A percentile compares a stretch with the other conserved stretches of the same genome.
Evolutionary conservation across 2,329 filamentous ascomycete genomes (phyloP).

Genomic region (Xylariaceae sp.): DNA sequence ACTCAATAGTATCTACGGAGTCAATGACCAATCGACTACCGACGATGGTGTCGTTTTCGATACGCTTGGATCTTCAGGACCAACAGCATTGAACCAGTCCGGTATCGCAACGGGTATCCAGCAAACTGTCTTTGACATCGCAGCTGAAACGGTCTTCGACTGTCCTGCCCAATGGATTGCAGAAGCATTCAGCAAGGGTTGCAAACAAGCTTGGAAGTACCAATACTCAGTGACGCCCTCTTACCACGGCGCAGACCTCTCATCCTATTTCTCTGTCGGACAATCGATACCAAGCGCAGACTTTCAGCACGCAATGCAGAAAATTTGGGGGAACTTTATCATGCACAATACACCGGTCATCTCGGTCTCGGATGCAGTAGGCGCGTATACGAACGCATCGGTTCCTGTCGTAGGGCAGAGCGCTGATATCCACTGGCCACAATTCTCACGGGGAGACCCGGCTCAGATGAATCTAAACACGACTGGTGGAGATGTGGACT

Average conservation of each 20-base stretch:
- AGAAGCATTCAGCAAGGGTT: conserved; percentile 35
- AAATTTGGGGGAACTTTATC: conserved; percentile 42
- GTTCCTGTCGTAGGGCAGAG: conserved; percentile 24
- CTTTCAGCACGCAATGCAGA: conserved; percentile 37
- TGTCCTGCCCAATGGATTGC: conserved; percentile 49
- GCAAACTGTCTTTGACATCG: conserved; percentile 44
- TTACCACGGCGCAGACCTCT: conserved; percentile 33
- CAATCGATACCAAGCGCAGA: conserved; percentile 27
- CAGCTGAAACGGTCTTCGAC: conserved; percentile 46
- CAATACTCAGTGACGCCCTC: conserved; percentile 37
- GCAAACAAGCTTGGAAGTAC: conserved; percentile 37
- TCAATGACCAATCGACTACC: conserved; percentile 10
- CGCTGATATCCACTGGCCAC: conserved; percentile 29
- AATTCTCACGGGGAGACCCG: conserved; percentile 28
- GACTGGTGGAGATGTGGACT: conserved; percentile 32
- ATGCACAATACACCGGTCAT: conserved; percentile 38
- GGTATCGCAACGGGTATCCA: conserved; percentile 44
- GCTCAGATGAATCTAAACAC: conserved; percentile 42
- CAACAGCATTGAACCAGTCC: conserved; percentile 44
- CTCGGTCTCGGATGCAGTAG: conserved; percentile 27
- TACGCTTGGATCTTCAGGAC: conserved; percentile 32
- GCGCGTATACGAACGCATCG: conserved; percentile 29
- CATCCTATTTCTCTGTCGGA: conserved; percentile 30
- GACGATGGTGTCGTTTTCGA: conserved; percentile 28
- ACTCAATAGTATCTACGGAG: conserved; percentile 19